phyloP scores from a whole-genome alignment of 2,329 filamentous ascomycete species.

The Beauveria scarabaeidicola region DNA sequence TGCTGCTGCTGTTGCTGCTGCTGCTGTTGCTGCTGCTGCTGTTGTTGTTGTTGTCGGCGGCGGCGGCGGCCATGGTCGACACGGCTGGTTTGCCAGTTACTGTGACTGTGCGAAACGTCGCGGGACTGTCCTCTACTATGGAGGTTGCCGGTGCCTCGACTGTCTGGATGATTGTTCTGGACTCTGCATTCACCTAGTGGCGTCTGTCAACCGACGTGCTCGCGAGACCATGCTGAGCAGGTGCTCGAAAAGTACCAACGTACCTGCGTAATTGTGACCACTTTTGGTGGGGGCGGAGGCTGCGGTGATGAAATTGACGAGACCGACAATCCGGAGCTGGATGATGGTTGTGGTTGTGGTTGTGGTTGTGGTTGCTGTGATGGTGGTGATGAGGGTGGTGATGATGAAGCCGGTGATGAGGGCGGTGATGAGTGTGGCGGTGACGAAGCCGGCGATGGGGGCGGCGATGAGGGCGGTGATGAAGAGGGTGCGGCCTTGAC shows the following conservation, averaged over 20 bases:
- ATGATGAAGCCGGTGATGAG: not conserved
- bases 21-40: no score
- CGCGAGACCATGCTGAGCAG: no score
- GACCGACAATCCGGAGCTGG: not conserved
- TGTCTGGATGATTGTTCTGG: not conserved
- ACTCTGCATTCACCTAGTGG: no score
- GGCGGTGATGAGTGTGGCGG: not conserved
- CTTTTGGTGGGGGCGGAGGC: not conserved
- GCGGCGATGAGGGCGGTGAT: not conserved
- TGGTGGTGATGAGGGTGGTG: not conserved
- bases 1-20: no score
- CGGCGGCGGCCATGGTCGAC: not conserved
- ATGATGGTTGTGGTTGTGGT: not conserved
- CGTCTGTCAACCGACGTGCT: no score
- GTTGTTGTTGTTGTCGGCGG: not conserved
- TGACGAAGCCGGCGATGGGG: not conserved
- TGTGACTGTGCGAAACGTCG: not conserved
- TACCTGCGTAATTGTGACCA: slow-evolving; percentile 1
- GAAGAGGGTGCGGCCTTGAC: not conserved
- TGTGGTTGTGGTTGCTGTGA: not conserved
- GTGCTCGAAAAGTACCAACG: not conserved
- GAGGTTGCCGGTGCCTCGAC: not conserved
- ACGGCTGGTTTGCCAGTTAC: not conserved
- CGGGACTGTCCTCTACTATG: not conserved
- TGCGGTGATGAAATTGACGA: not conserved